Base-by-base conservation (phyloP, 2,329 filamentous ascomycete genomes). In the Torrubiellomyces zombiae region DNA sequence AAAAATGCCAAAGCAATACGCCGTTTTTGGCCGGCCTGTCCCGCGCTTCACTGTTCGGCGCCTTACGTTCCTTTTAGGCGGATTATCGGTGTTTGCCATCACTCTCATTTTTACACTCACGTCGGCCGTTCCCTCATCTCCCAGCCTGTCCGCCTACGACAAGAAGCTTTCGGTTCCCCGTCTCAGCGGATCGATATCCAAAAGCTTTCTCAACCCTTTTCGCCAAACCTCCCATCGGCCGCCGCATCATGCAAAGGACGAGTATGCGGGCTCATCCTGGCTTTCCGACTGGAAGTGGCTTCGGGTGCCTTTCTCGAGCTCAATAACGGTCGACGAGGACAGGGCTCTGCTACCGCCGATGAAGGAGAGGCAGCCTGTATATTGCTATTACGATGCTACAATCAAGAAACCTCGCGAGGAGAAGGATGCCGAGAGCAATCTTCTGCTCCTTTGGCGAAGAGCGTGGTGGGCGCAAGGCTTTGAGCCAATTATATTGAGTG, bases 401-500 rank as follows among this genome's bases (percentile, higher is more conserved):
- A 47, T 60, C 11, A 53, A 63, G 32, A 75, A 75, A 47, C 65
- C 76, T 16, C 60, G 65, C 24, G 64, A 65, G 11, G 63, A 67
- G 25, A 67, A 67, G 38, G 67, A 77, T 31, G 78, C 80, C 4
- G 80, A 94, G 45, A 75, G 75, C 42, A 67, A 75, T 30, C 55
- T 95, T 30, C 61, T 95, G 24, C 56, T 92, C 29, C 76, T 79
- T 26, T 95, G 89, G 89, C 68, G 85, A 31, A 68, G 82, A 22
- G 85, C 86, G 3, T 95, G 86, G 83, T 95, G 82, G 80, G 82
- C 85, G 0, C 73, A 91, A 40, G 89, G 86, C 8, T 94, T 95
- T 53, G 72, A 64, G 33, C 86, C 89, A 0, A 62, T 89, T 6
- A 77, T 95, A 20, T 53, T 95, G 28, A 75, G 78, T 25, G 66